Evolutionary conservation across 2,329 filamentous ascomycete genomes (phyloP).

Genomic region (Cytospora mali): DNA sequence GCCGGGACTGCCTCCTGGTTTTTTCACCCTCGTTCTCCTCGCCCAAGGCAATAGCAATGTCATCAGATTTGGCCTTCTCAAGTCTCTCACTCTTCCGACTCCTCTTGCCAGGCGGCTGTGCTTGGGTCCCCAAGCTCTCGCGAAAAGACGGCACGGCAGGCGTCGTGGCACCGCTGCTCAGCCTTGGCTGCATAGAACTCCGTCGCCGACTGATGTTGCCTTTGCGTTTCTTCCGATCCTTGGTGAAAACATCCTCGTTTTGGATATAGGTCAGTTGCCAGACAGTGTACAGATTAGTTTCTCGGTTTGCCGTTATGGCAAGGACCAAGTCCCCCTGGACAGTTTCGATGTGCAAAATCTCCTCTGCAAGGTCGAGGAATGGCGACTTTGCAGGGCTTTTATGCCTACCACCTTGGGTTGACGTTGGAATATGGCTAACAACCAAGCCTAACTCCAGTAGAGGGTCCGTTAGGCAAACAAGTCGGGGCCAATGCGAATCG

Average conservation of each 20-base stretch:
- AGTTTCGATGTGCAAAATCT: conserved; percentile 80
- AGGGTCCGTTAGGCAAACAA: conserved; percentile 85
- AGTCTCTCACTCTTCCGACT: conserved; percentile 54
- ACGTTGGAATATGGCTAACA: conserved; percentile 59
- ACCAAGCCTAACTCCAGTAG: conserved; percentile 84
- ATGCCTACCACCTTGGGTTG: conserved; percentile 41
- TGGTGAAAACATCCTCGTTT: conserved; percentile 60
- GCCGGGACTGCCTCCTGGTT: conserved; percentile 65
- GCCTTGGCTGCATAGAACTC: conserved; percentile 67
- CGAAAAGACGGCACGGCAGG: conserved; percentile 68
- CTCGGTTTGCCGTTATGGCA: conserved; percentile 78
- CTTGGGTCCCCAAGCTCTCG: conserved; percentile 70
- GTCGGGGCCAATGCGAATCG: conserved; percentile 67
- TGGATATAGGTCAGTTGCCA: conserved; percentile 82
- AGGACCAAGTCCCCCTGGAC: conserved; percentile 65
- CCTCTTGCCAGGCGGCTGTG: conserved; percentile 55
- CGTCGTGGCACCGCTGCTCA: conserved; percentile 75
- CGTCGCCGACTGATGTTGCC: conserved; percentile 55
- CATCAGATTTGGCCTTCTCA: conserved; percentile 50
- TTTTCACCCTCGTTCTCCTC: conserved; percentile 62
- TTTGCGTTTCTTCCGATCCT: conserved; percentile 50
- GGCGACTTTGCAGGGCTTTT: conserved; percentile 46
- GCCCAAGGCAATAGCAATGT: conserved; percentile 72
- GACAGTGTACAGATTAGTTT: conserved; percentile 76
- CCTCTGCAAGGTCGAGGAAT: conserved; percentile 75